Conservation (phyloP, 2,329 filamentous ascomycete genomes). For the Fusarium chlamydosporum region DNA sequence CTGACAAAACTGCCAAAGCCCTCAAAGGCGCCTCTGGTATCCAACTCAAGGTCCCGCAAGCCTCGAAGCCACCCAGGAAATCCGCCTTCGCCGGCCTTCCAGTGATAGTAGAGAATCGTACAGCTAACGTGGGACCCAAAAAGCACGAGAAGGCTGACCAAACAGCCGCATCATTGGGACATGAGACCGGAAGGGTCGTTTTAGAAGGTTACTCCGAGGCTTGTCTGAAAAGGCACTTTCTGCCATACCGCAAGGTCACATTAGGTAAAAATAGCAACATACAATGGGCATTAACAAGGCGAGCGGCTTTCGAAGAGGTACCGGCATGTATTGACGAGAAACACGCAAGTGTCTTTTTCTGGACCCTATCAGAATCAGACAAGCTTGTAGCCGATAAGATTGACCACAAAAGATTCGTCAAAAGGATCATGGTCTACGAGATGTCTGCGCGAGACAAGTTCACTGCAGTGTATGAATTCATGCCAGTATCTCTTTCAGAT, state of each 20-base stretch:
- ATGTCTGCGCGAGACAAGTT: background rate
- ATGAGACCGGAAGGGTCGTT: no score
- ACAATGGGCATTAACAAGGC: background rate
- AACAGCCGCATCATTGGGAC: background rate
- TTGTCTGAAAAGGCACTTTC: background rate
- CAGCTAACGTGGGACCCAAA: background rate
- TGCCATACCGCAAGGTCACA: background rate
- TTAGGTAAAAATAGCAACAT: background rate
- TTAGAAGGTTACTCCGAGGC: no score
- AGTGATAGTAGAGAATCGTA: background rate
- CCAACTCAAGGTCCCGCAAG: background rate
- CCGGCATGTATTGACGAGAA: no score
- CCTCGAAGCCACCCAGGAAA: no score
- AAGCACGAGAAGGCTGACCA: background rate
- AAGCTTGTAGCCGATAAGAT: slow-evolving; percentile 1
- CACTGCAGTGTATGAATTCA: background rate
- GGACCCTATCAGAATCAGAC: no score
- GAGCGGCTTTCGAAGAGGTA: slow-evolving; percentile 5
- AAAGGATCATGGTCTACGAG: background rate
- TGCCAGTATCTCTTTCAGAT: slow-evolving; percentile 9
- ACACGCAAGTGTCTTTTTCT: no score
- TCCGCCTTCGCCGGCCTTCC: background rate
- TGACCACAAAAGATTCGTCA: background rate
- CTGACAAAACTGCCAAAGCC: no score
- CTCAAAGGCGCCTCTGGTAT: background rate